phyloP scores from a whole-genome alignment of 2,329 filamentous ascomycete species.

The Laburnicola sp. region DNA sequence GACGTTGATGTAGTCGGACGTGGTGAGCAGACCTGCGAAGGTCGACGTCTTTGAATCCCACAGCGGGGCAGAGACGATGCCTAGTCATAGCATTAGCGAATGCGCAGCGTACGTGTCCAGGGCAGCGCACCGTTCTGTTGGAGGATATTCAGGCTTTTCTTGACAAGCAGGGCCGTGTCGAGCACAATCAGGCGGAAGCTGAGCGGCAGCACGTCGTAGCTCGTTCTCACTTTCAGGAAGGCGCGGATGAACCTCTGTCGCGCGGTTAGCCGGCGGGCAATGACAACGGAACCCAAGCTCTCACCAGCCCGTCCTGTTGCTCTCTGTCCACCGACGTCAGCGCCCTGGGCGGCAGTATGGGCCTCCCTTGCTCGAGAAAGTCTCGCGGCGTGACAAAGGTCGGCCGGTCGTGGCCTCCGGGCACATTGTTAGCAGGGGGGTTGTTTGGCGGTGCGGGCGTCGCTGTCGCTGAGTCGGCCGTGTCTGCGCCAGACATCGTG shows the following conservation, averaged over 20 bases:
- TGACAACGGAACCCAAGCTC: slow-evolving; percentile 29
- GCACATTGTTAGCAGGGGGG: slow-evolving; percentile 31
- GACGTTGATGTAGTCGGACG: slow-evolving; percentile 97
- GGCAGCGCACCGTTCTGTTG: slow-evolving; percentile 79
- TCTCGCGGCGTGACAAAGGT: slow-evolving; percentile 45
- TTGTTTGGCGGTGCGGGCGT: slow-evolving; percentile 12
- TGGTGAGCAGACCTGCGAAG: slow-evolving; percentile 92
- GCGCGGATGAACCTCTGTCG: slow-evolving; percentile 82
- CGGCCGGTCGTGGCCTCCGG: slow-evolving; percentile 25
- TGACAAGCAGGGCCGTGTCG: slow-evolving; percentile 91
- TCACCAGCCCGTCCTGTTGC: slow-evolving; percentile 76
- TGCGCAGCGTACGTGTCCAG: background rate
- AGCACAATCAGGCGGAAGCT: slow-evolving; percentile 95
- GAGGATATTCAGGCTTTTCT: slow-evolving; percentile 94
- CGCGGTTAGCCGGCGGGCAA: slow-evolving; percentile 18
- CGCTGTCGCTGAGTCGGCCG: slow-evolving; percentile 32
- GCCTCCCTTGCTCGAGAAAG: slow-evolving; percentile 40
- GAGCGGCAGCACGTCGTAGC: slow-evolving; percentile 95
- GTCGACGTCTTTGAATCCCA: slow-evolving; percentile 94
- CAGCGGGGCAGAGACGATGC: slow-evolving; percentile 93
- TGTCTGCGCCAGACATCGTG: slow-evolving; percentile 46
- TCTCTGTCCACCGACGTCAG: slow-evolving; percentile 71
- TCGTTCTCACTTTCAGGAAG: slow-evolving; percentile 93
- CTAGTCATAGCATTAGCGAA: slow-evolving; percentile 52
- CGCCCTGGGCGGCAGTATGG: slow-evolving; percentile 34